Percentiles rank a stretch among this genome's conserved stretches.
Evolutionary conservation across 768 basidiomycete genomes (phyloP).

Genomic region (Albatrellus ellisii): DNA sequence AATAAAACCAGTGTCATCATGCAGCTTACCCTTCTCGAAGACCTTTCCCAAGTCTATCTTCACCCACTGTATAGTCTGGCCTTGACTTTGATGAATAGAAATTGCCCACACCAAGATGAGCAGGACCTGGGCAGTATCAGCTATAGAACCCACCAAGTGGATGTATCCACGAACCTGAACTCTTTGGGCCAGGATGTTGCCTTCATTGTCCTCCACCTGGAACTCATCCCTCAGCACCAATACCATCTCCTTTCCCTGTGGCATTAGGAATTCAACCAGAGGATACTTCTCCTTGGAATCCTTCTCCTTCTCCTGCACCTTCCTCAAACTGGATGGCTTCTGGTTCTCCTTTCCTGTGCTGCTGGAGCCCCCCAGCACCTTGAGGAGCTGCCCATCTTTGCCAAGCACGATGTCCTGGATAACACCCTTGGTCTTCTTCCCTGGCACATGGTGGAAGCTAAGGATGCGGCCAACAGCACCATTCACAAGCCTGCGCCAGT

Average conservation of each 20-base stretch:
- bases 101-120: conserved; percentile 71
- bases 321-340: conserved; percentile 18
- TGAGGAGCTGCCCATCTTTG: conserved; percentile 37
- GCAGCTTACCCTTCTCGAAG: conserved; percentile 47
- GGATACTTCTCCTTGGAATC: conserved; percentile 27
- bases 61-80: conserved; percentile 55
- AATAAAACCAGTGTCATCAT: neutral
- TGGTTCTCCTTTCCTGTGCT: conserved; percentile 28
- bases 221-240: conserved; percentile 41
- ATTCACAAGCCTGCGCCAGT: conserved; percentile 41
- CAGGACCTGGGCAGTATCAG: conserved; percentile 33
- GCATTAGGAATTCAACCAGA: conserved; percentile 32
- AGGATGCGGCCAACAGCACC: conserved; percentile 51
- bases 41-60: conserved; percentile 51
- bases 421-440: conserved; percentile 21
- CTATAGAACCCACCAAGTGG: neutral
- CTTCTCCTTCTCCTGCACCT: conserved; percentile 16
- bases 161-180: conserved; percentile 24
- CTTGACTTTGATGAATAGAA: conserved; percentile 70
- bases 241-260: conserved; percentile 30
- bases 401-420: conserved; percentile 23
- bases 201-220: conserved; percentile 37
- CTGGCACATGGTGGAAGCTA: conserved; percentile 29
- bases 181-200: conserved; percentile 32
- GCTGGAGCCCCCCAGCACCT: conserved; percentile 14